Base-by-base conservation (phyloP, 306 rosid species). In the Lathyrus sativus region DNA sequence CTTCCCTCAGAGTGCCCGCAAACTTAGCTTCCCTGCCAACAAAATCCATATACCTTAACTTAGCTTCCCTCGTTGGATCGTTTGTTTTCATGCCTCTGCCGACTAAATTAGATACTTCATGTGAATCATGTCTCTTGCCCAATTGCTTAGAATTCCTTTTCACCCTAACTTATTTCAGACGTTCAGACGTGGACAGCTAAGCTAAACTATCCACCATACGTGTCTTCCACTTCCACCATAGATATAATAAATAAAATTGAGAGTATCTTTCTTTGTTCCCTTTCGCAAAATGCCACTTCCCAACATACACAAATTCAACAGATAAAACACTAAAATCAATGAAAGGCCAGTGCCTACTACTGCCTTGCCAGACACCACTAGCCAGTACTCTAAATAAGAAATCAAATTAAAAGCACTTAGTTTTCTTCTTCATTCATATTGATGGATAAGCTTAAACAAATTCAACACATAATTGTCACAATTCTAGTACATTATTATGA, bases 201-300 rank as follows among this genome's bases (percentile, higher is more conserved):
- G 62, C 64, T 22, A 22, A 22, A 22, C 24, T 13, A 65, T 24
- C 68, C 13, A 56, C 53, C 43, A 12, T 28, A 56, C 77, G 60
- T 46, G 77, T 77, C 64, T 39, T 65, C 64, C 73, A 56, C 71
- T 48, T 65, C 64, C 69, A 46, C 66, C 64, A 48, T 56, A 19
- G 61, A 18, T 5, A 12, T 6, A 57, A 57, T 10, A 11, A 15
- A 39, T 61, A 5, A 61, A 44, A 44, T 11, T 14, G 5, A 12
- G 9, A 70, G 19, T n/a, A 14, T 57, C 33, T 10, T 33, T 28
- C 18, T 17, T 50, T 50, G 61, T 50, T 19, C 72, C 61, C 19
- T 50, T 49, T 44, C 15, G 12, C 62, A 18, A 51, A 4, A 12
- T n/a, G 37, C 70, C 65, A 11, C n/a, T 62, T 37, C 68, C 26